phyloP scores from a whole-genome alignment of 148 eudicot genomes.

The Rhododendron vialii region DNA sequence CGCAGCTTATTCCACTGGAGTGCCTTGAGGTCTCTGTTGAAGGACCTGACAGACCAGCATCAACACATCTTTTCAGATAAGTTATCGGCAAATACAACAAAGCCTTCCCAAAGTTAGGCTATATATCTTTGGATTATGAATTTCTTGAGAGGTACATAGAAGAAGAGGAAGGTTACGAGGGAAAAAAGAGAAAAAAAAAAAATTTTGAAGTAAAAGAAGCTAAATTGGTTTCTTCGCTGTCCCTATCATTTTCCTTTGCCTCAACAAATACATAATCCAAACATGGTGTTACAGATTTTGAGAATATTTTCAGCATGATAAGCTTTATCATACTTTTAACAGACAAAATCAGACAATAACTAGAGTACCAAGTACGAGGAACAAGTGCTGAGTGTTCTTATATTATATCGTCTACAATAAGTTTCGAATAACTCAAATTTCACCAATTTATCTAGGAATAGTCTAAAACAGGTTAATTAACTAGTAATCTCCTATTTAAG shows the following conservation, averaged over 20 bases:
- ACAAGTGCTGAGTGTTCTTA: background rate
- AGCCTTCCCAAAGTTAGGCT: background rate
- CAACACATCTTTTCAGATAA: constrained; percentile 55
- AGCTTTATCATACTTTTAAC: background rate
- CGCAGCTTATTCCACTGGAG: constrained; percentile 24
- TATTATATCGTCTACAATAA: too few species aligned
- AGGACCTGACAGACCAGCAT: constrained; percentile 77
- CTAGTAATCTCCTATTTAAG: background rate
- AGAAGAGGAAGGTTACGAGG: background rate
- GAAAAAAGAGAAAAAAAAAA: background rate
- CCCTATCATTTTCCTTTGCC: background rate
- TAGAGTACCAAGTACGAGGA: background rate
- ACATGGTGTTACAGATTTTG: background rate
- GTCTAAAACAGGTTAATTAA: background rate
- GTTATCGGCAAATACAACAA: background rate
- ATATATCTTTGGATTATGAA: background rate
- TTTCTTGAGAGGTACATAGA: background rate
- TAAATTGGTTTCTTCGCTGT: background rate
- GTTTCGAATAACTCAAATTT: too few species aligned
- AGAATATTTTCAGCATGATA: background rate
- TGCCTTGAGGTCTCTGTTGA: constrained; percentile 58
- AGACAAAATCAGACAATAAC: background rate
- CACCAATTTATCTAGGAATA: too few species aligned
- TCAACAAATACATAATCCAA: background rate
- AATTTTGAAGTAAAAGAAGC: background rate